These are phyloP conservation scores for Phialemonium atrogriseum DNA, from an alignment of 2,329 filamentous ascomycete genomes.

Conservation along the genomic window DNA sequence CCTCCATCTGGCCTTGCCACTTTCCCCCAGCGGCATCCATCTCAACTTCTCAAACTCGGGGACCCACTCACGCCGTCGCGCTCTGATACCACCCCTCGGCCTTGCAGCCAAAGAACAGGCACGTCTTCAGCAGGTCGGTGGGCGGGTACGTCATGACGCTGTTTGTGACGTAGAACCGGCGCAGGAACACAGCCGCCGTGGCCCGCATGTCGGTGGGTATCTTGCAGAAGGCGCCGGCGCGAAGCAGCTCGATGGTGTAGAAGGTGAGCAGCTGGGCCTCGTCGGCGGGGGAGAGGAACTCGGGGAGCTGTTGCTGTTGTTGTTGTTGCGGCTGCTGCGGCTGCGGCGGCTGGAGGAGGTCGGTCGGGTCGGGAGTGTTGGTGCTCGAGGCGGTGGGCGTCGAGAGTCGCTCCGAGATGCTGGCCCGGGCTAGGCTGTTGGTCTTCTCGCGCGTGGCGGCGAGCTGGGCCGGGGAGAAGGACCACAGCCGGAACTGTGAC, in stretches of 20 bases:
- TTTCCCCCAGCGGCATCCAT: neutral
- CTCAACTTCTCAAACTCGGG: neutral
- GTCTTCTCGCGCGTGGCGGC: slow-evolving; percentile 66
- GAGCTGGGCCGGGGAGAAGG: slow-evolving; percentile 70
- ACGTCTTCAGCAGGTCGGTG: slow-evolving; percentile 79
- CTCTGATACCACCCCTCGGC: slow-evolving; percentile 76
- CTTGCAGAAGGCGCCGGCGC: slow-evolving; percentile 45
- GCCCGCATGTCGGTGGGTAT: slow-evolving; percentile 47
- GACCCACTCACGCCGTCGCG: slow-evolving; percentile 28
- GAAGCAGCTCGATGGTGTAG: slow-evolving; percentile 55
- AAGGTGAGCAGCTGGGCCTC: slow-evolving; percentile 75
- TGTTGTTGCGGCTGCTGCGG: slow-evolving; percentile 16
- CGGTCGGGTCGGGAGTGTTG: slow-evolving; percentile 27
- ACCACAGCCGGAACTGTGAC: slow-evolving; percentile 89
- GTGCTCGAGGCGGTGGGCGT: slow-evolving; percentile 26
- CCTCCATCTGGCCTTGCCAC: too few species aligned
- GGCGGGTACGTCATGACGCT: slow-evolving; percentile 95
- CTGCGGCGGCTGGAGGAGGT: too few species aligned
- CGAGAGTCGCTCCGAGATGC: slow-evolving; percentile 50
- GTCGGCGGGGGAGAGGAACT: slow-evolving; percentile 76
- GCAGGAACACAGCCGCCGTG: slow-evolving; percentile 82
- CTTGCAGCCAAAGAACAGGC: slow-evolving; percentile 89
- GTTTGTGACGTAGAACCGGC: slow-evolving; percentile 92
- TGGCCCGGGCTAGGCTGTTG: slow-evolving; percentile 62
- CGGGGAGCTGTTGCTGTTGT: slow-evolving; percentile 41